Evolutionary conservation across 768 basidiomycete species (phyloP), one percentile per base, ranked within the genome.

Genomic region (Rhodocollybia butyracea): DNA sequence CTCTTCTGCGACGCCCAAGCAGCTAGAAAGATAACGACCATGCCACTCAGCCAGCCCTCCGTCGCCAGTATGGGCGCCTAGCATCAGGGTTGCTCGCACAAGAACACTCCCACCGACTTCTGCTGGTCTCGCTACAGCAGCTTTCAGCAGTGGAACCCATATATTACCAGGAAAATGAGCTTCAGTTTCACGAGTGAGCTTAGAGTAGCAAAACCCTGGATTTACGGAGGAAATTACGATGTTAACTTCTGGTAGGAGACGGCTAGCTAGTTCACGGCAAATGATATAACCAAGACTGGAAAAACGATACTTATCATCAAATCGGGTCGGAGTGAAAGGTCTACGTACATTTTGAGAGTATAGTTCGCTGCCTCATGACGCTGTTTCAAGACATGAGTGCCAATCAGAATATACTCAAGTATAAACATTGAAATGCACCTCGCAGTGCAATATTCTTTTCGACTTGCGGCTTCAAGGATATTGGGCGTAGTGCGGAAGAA

Each of bases 91-190:
- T 6, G 69, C 64, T 30, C 68, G 70, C 3, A 73, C 60, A 21
- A 76, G 60, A 21, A 71, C 68, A 36, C 73, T 68, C 52, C 70
- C 63, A 7, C 74, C 76, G 26, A 63, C 41, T 54, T 76, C 72
- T 0, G 72, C 60, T 17, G 68, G 56, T 22, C 68, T 65, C 1
- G 66, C 72, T 3, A 76, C 8, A 24, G 67, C 38, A 0, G 19
- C 31, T 51, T 68, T 66, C 21, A 45, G 31, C 22, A 51, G 22
- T 15, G 31, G 43, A n/a, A 64, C 3, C 2, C 15, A 12, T 21
- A 57, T 0, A 7, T 51, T 40, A 0, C 57, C 3, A 19, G 55
- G 3, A 17, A 51, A 31, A 30, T 60, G 59, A 3, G 51, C 53
- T 21, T 63, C 61, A 6, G 57, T 13, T 17, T 60, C 48, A 31